Evolutionary conservation across 306 rosid species (phyloP).

Genomic region (Chamaecrista fasciculata): DNA sequence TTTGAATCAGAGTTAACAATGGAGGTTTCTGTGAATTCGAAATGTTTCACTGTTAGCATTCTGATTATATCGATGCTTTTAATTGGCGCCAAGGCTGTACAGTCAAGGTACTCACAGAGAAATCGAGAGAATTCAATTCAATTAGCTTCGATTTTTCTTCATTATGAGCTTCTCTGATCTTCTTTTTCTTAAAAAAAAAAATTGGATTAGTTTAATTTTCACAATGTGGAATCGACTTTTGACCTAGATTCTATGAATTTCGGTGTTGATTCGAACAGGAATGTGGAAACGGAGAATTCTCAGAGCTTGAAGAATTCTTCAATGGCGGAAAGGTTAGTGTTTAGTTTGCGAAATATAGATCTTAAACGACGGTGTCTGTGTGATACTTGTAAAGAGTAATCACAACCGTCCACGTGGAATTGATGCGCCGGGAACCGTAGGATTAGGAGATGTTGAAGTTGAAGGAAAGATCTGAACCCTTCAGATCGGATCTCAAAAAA

Average conservation of each 20-base stretch:
- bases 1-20: conserved; percentile 36
- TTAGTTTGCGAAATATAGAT: neutral
- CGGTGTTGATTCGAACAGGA: conserved; percentile 31
- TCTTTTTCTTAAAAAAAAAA: no score
- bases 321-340: conserved; percentile 70
- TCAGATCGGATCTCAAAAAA: conserved; percentile 49
- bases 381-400: neutral
- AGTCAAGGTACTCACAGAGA: conserved; percentile 44
- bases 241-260: neutral
- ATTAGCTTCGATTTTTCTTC: no score
- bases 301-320: conserved; percentile 59
- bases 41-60: conserved; percentile 24
- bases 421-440: neutral
- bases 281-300: conserved; percentile 39
- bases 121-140: neutral
- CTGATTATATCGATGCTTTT: conserved; percentile 29
- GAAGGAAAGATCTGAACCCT: conserved; percentile 1
- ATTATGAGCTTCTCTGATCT: neutral
- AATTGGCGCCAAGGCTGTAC: conserved; percentile 37
- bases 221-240: conserved; percentile 24
- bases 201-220: no score
- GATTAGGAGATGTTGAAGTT: conserved; percentile 1
- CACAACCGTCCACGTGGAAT: conserved; percentile 23
- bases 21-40: conserved; percentile 46
- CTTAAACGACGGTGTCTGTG: neutral